Conservation (phyloP, 2,329 filamentous ascomycete species). For the Bisporella sp. region DNA sequence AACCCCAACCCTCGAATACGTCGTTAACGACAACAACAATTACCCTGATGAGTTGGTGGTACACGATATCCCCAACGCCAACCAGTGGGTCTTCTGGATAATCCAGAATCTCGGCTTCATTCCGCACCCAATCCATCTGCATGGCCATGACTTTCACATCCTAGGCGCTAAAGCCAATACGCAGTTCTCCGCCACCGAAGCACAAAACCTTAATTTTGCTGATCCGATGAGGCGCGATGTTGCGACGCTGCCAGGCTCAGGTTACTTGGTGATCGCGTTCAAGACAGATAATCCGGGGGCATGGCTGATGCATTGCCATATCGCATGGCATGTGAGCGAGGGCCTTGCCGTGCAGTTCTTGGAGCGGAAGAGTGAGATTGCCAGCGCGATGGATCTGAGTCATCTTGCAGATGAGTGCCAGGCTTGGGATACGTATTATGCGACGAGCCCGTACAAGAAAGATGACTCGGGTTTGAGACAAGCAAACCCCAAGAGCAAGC, state of each 20-base stretch:
- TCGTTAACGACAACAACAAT: slow-evolving; percentile 17
- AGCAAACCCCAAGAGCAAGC: too few species aligned
- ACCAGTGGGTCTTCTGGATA: slow-evolving; percentile 11
- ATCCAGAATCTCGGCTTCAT: neutral
- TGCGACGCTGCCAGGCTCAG: neutral
- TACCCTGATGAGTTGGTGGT: slow-evolving; percentile 5
- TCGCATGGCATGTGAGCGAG: neutral
- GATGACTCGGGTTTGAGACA: neutral
- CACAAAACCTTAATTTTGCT: neutral
- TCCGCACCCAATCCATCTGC: too few species aligned
- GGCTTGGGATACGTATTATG: neutral
- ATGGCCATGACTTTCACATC: too few species aligned
- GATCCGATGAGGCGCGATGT: neutral
- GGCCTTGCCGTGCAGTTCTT: neutral
- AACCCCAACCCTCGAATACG: slow-evolving; percentile 32
- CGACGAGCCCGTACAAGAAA: neutral
- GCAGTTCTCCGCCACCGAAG: neutral
- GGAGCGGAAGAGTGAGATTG: neutral
- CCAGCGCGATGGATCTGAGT: neutral
- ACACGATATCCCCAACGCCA: too few species aligned
- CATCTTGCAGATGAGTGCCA: neutral
- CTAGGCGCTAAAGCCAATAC: too few species aligned
- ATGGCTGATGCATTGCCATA: neutral
- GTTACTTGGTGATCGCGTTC: neutral
- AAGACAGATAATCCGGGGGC: neutral